Conservation (phyloP, 2,329 filamentous ascomycete genomes). For the Amphichorda felina region DNA sequence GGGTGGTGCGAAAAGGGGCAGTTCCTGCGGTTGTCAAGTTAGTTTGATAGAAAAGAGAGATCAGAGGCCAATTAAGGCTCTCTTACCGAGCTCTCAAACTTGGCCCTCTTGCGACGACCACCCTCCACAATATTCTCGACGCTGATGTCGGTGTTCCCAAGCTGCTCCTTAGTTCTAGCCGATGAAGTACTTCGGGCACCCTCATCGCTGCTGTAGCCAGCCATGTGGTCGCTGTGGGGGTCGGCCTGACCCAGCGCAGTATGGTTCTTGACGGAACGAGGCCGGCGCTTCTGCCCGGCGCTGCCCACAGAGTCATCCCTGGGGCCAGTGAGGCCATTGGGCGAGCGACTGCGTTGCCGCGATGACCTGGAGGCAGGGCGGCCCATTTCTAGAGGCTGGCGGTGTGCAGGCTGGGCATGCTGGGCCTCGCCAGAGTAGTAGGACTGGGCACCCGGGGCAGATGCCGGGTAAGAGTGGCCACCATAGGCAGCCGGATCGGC, state of each 20-base stretch:
- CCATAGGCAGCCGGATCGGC: conserved; percentile 32
- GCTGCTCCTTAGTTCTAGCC: conserved; percentile 69
- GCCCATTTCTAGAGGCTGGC: neutral
- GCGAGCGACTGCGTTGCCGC: conserved; percentile 70
- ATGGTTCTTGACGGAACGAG: conserved; percentile 55
- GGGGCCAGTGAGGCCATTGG: conserved; percentile 52
- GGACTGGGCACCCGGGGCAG: conserved; percentile 34
- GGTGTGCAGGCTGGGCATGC: conserved; percentile 24
- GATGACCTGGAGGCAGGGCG: conserved; percentile 55
- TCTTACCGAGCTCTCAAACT: conserved; percentile 93
- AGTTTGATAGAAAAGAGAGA: conserved; percentile 13
- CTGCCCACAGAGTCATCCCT: conserved; percentile 60
- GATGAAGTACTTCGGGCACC: conserved; percentile 61
- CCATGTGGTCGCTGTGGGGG: conserved; percentile 46
- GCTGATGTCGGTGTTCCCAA: conserved; percentile 94
- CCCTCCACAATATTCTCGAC: conserved; percentile 97
- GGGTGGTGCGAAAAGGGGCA: conserved; percentile 87
- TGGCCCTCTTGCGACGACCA: conserved; percentile 86
- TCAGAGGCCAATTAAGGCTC: conserved; percentile 8
- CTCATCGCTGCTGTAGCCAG: conserved; percentile 77
- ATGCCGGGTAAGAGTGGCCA: conserved; percentile 34
- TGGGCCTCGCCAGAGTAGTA: conserved; percentile 39
- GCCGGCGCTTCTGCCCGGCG: conserved; percentile 52
- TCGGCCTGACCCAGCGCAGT: conserved; percentile 41
- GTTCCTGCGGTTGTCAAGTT: conserved; percentile 51